Evolutionary conservation across 1,139 yeast genomes (phyloP).

Genomic region (Suhomyces choctaworum): DNA sequence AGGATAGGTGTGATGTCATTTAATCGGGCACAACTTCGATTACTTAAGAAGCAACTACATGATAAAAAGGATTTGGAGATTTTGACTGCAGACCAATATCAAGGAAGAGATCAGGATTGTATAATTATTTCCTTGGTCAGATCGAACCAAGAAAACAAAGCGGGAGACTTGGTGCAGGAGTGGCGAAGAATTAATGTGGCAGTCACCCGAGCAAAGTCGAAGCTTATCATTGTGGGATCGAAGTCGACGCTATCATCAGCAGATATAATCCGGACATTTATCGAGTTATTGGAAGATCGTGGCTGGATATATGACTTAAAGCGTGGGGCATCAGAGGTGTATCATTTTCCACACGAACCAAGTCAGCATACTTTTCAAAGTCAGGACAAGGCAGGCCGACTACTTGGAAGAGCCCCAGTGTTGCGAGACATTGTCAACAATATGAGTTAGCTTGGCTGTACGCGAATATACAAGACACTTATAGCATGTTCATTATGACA

Average conservation of each 20-base stretch:
- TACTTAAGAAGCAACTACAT: conserved; percentile 48
- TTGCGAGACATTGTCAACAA: conserved; percentile 28
- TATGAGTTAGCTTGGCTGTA: conserved; percentile 8
- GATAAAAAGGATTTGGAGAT: conserved; percentile 58
- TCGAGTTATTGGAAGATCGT: conserved; percentile 56
- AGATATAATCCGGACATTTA: conserved; percentile 59
- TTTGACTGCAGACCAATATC: conserved; percentile 92
- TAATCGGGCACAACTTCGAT: conserved; percentile 75
- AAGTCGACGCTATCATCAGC: conserved; percentile 58
- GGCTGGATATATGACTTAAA: conserved; percentile 69
- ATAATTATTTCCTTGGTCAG: conserved; percentile 85
- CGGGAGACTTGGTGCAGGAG: conserved; percentile 80
- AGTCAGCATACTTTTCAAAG: conserved; percentile 2
- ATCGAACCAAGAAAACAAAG: conserved; percentile 63
- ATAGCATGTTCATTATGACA: no score
- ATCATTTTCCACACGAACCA: conserved; percentile 21
- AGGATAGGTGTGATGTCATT: conserved; percentile 86
- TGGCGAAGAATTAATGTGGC: conserved; percentile 95
- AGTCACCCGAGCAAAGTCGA: conserved; percentile 84
- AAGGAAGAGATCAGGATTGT: conserved; percentile 93
- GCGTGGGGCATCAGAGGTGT: conserved; percentile 38
- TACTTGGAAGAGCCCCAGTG: conserved; percentile 22
- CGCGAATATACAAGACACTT: not conserved
- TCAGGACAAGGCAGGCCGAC: conserved; percentile 15
- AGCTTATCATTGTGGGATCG: conserved; percentile 82